These are phyloP conservation scores for Penicillium pancosmium DNA, from an alignment of 495 filamentous ascomycete species.

Conservation along the genomic window DNA sequence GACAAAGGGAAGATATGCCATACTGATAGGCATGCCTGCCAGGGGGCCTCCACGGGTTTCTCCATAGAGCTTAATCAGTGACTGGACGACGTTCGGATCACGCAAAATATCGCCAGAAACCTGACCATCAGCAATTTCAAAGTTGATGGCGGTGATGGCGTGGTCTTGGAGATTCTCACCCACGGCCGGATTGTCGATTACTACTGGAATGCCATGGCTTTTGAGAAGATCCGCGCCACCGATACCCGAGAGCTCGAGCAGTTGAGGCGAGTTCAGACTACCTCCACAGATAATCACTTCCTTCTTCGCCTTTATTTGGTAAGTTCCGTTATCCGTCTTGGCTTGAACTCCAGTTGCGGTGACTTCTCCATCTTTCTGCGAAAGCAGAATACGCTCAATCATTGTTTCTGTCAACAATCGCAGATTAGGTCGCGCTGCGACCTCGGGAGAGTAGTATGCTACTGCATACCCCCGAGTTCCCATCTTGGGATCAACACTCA, in stretches of 20 bases:
- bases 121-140: slow-evolving; percentile 43
- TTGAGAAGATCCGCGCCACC: slow-evolving; percentile 38
- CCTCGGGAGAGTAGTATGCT: slow-evolving; percentile 27
- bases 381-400: slow-evolving; percentile 45
- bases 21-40: slow-evolving; percentile 40
- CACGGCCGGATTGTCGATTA: slow-evolving; percentile 41
- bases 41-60: slow-evolving; percentile 37
- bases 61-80: slow-evolving; percentile 39
- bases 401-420: slow-evolving; percentile 47
- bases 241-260: slow-evolving; percentile 64
- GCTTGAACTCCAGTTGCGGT: slow-evolving; percentile 39
- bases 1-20: slow-evolving; percentile 45
- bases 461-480: slow-evolving; percentile 46
- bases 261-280: slow-evolving; percentile 52
- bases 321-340: slow-evolving; percentile 26
- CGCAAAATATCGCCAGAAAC: slow-evolving; percentile 46
- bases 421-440: slow-evolving; percentile 47
- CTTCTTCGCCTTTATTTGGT: slow-evolving; percentile 48
- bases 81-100: slow-evolving; percentile 38
- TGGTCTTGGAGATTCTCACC: slow-evolving; percentile 53
- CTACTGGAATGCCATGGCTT: slow-evolving; percentile 33
- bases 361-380: slow-evolving; percentile 22
- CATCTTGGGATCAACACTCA: slow-evolving; percentile 20
- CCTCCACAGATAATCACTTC: slow-evolving; percentile 60
- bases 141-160: slow-evolving; percentile 29